Base-by-base conservation (phyloP, 1,284 basidiomycete genomes). In the Apiotrichum gamsii region DNA sequence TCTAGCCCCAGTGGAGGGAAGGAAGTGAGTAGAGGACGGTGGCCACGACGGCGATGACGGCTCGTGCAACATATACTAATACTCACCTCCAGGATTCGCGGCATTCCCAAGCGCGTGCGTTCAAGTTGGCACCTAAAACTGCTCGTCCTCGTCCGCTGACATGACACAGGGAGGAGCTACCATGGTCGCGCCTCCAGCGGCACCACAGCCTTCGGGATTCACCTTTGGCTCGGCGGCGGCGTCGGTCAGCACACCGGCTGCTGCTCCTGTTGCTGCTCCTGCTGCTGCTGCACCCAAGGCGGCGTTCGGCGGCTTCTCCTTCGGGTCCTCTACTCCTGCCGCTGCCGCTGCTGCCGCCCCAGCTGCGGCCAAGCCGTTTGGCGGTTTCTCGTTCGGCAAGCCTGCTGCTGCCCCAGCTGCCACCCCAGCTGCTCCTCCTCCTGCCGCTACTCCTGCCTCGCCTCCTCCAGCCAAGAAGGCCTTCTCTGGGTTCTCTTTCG, bases 51-150 rank as follows among this genome's bases (percentile, higher is more conserved):
- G 25, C 11, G 6, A 11, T 6, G 11, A 28, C 18, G 15, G 24
- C n/a, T 31, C 5, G 28, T 21, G 8, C 8, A 18, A 15, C 19
- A 51, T 14, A 5, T 20, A 11, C n/a, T n/a, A n/a, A n/a, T 32
- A 19, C 28, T 55, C 21, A 36, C 20, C n/a, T 18, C 24, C 51
- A 75, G 74, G 40, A 72, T 75, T 28, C 64, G 72, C 32, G 72
- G 70, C 3, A 41, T 75, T 47, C 74, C 74, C 8, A 70, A 70
- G 52, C 59, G n/a, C n/a, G n/a, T n/a, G n/a, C n/a, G n/a, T n/a
- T n/a, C n/a, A n/a, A n/a, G n/a, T n/a, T n/a, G n/a, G n/a, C n/a
- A n/a, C n/a, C n/a, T n/a, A n/a, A n/a, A n/a, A n/a, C n/a, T n/a
- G n/a, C n/a, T n/a, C n/a, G n/a, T n/a, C n/a, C n/a, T n/a, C n/a